These are phyloP conservation scores for Harringtonia lauricola DNA, from an alignment of 2,329 filamentous ascomycete species.

Conservation along the genomic window DNA sequence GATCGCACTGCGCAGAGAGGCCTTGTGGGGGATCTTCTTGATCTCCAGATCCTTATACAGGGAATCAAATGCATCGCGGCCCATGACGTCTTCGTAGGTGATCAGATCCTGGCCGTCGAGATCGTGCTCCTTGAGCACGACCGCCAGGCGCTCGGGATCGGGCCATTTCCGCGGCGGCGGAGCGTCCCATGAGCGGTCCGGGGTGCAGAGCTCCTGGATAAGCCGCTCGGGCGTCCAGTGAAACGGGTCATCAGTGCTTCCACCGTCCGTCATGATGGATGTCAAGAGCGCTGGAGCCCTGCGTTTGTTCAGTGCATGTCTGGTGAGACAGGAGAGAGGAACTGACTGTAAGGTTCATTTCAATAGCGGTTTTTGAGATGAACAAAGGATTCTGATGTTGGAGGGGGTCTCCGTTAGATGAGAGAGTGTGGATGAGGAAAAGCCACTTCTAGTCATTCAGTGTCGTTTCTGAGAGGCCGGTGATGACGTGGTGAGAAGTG, in stretches of 20 bases:
- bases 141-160: constrained; percentile 39
- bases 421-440: no score
- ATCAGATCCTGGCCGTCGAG: constrained; percentile 57
- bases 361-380: no score
- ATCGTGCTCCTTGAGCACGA: constrained; percentile 46
- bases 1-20: constrained; percentile 47
- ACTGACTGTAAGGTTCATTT: no score
- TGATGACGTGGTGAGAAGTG: no score
- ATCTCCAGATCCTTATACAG: constrained; percentile 45
- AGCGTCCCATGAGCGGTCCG: constrained; percentile 34
- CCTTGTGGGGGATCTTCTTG: constrained; percentile 43
- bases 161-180: constrained; percentile 31
- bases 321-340: no score
- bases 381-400: no score
- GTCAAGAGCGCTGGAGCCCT: no score
- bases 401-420: no score
- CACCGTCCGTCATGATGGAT: constrained; percentile 5
- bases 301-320: no score
- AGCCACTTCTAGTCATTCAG: no score
- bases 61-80: constrained; percentile 29
- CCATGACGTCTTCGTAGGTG: constrained; percentile 37
- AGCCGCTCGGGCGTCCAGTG: constrained; percentile 61
- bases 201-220: constrained; percentile 51
- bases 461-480: no score
- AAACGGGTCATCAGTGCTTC: constrained; percentile 49